Evolutionary conservation across 371 early-diverging fungal species (phyloP).

Genomic region (Smittium culicis): DNA sequence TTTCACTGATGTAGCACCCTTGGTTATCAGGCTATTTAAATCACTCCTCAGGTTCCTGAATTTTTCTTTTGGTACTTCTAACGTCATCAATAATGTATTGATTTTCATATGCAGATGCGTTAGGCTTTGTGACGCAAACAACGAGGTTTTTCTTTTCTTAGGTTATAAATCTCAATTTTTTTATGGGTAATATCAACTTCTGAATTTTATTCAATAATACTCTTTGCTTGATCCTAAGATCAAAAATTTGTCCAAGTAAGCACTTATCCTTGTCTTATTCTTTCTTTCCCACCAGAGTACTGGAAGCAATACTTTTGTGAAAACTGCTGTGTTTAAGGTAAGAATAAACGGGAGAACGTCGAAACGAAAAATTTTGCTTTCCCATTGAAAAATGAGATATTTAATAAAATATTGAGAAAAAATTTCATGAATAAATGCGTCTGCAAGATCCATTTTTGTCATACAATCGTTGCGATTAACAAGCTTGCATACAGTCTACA

Average conservation of each 20-base stretch:
- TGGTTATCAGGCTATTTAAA: neutral
- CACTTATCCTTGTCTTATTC: slow-evolving; percentile 25
- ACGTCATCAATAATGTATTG: slow-evolving; percentile 17
- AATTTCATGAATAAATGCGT: slow-evolving; percentile 28
- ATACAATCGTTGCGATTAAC: slow-evolving; percentile 22
- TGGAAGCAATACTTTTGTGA: slow-evolving; percentile 32
- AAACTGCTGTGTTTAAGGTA: slow-evolving; percentile 30
- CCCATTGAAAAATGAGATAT: slow-evolving; percentile 34
- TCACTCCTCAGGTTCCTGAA: neutral
- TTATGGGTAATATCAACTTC: slow-evolving; percentile 17
- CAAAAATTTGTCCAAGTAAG: slow-evolving; percentile 31
- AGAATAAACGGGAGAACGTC: slow-evolving; percentile 33
- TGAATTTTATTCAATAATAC: slow-evolving; percentile 10
- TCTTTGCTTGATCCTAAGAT: slow-evolving; percentile 12
- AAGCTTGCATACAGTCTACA: slow-evolving; percentile 24
- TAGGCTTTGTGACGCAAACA: slow-evolving; percentile 25
- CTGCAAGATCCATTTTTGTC: slow-evolving; percentile 22
- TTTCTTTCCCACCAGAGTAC: slow-evolving; percentile 22
- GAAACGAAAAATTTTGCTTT: slow-evolving; percentile 34
- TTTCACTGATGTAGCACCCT: neutral
- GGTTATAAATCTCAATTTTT: slow-evolving; percentile 21
- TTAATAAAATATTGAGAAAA: slow-evolving; percentile 19
- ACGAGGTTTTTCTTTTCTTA: slow-evolving; percentile 18
- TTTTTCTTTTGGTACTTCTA: neutral
- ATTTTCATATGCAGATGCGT: slow-evolving; percentile 27